Evolutionary conservation across 2,329 filamentous ascomycete species (phyloP), one percentile per base, ranked within the genome.

Genomic region (Aspergillus sp.): DNA sequence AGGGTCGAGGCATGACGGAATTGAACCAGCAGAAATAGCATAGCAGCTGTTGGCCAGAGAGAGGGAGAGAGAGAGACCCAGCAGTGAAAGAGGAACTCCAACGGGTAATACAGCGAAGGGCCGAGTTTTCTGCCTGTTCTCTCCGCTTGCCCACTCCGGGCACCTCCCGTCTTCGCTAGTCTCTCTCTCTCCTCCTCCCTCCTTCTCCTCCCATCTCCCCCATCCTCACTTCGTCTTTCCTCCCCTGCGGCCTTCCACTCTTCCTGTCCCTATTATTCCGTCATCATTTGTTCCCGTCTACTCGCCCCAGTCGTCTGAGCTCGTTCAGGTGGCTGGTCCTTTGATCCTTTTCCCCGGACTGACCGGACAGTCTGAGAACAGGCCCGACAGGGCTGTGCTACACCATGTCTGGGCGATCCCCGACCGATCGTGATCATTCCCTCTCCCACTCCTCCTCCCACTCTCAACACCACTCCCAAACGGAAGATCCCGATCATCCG

Each of bases 381-480:
- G 51, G 53, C 56, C 56, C 55, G 51, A 51, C 37, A 55, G 57
- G 57, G 57, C 56, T 57, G 47, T 48, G 37, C 45, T 50, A 43
- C 49, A 47, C 57, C 48, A 64, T 63, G 59, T 51, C 58, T 48
- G 53, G 55, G 51, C 57, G 48, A 49, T 48, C 50, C 40, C 52
- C 53, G 43, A 57, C 52, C 37, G 52, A 55, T 34, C 51, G 51
- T 38, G 52, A 57, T 48, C 55, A 50, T 44, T 56, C 56, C 32
- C 43, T 48, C 20, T 56, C 53, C 29, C 48, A 39, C 35, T 53
- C 57, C 29, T 56, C 49, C 29, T 56, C 49, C 29, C 48, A 45
- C 28, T 44, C 43, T 15, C 48, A 48, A 35, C 47, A 40, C 14
- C 34, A 37, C 20, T 47, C 45, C 6, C 45, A 47, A 26, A 34